A percentile compares a stretch with the other conserved stretches of the same genome.
Conservation (phyloP, 306 rosid species). For the Malus sylvestris region DNA sequence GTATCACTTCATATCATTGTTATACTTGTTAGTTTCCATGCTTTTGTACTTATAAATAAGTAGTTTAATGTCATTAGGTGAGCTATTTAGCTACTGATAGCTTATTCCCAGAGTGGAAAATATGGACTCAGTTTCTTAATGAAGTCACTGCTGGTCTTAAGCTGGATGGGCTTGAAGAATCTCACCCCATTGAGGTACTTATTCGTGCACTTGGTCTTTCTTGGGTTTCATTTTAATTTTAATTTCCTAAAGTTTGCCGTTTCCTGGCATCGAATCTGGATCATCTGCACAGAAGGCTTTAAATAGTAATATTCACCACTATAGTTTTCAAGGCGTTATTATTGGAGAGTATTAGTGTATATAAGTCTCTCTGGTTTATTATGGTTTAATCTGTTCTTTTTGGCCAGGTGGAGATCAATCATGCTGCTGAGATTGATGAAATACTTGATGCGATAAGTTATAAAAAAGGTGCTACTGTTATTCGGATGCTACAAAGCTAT, state of each 20-base stretch:
- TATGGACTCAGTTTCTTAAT: constrained; percentile 93
- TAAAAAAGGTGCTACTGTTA: constrained; percentile 85
- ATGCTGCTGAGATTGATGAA: constrained; percentile 83
- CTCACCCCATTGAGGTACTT: constrained; percentile 91
- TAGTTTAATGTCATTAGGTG: constrained; percentile 45
- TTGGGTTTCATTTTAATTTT: neutral
- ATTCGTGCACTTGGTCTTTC: constrained; percentile 3
- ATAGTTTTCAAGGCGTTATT: neutral
- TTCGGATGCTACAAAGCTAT: constrained; percentile 93
- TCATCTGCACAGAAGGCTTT: neutral
- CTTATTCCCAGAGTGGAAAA: constrained; percentile 88
- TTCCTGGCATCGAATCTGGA: neutral
- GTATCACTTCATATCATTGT: constrained; percentile 33
- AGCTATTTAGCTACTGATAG: constrained; percentile 84
- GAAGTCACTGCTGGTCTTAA: constrained; percentile 68
- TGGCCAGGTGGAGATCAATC: constrained; percentile 85
- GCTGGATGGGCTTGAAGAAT: constrained; percentile 84
- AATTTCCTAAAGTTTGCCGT: neutral
- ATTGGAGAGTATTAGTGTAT: neutral
- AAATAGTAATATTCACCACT: neutral
- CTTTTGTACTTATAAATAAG: neutral
- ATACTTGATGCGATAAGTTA: constrained; percentile 91
- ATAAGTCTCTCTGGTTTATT: neutral
- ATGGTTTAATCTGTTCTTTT: constrained; percentile 2
- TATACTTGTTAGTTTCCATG: neutral